phyloP scores from a whole-genome alignment of 1,139 yeast genomes.

The Kodamaea plutei region DNA sequence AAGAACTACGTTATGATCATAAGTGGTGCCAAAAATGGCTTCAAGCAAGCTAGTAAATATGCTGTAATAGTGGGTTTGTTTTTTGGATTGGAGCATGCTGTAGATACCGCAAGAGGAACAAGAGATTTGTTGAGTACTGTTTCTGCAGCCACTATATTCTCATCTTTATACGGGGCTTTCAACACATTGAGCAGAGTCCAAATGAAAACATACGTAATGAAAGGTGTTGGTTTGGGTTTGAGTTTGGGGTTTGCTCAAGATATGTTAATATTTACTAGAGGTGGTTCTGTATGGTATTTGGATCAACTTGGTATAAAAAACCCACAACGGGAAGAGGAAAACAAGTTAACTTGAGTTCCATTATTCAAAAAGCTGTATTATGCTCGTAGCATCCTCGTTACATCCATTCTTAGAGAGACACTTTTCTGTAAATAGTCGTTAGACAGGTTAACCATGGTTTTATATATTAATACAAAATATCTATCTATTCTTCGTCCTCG shows the following conservation, averaged over 20 bases:
- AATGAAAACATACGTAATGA: slow-evolving; percentile 41
- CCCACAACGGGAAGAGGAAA: slow-evolving; percentile 7
- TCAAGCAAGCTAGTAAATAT: slow-evolving; percentile 41
- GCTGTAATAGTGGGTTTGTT: slow-evolving; percentile 46
- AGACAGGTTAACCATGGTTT: too few relatives aligned
- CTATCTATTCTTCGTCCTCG: too few relatives aligned
- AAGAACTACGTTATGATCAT: slow-evolving; percentile 73
- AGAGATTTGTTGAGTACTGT: slow-evolving; percentile 63
- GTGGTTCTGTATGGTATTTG: slow-evolving; percentile 64
- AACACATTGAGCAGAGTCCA: slow-evolving; percentile 46
- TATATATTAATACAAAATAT: too few relatives aligned
- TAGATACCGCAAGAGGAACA: slow-evolving; percentile 49
- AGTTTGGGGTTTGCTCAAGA: slow-evolving; percentile 66
- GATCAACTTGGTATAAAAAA: slow-evolving; percentile 21
- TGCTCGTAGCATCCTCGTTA: too few relatives aligned
- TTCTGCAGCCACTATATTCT: slow-evolving; percentile 49
- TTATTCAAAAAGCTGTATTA: too few relatives aligned
- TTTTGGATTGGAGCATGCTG: slow-evolving; percentile 57
- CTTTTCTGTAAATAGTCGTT: too few relatives aligned
- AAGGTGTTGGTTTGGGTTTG: slow-evolving; percentile 57
- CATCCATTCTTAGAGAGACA: too few relatives aligned
- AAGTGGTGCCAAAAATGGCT: slow-evolving; percentile 46
- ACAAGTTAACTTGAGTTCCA: too few relatives aligned
- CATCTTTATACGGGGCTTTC: slow-evolving; percentile 47
- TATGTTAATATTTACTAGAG: slow-evolving; percentile 50